Base-by-base conservation (phyloP, 345 rosid species). In the Tarenaya hassleriana region DNA sequence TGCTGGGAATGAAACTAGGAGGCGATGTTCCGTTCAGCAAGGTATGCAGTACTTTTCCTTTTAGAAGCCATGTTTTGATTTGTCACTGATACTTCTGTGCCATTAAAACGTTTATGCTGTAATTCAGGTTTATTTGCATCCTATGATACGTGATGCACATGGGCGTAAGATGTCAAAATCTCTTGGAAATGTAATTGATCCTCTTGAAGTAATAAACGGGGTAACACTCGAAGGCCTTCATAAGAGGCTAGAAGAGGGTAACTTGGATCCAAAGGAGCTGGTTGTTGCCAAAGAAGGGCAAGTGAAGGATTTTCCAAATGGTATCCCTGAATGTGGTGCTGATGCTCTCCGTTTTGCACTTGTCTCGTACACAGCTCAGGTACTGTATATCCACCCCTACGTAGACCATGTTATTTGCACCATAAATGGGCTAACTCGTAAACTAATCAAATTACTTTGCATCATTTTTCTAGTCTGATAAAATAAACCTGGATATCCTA, bases 291-390 rank as follows among this genome's bases (percentile, higher is more conserved):
- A 83, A 75, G 75, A 55, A 29, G 98, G 94, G 42, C 95, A 83
- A 70, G 64, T 49, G 67, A 77, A 70, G 55, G 95, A 92, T 57
- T 92, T 85, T 47, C 96, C 96, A 41, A 71, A 75, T 78, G 98
- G 97, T 61, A 88, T 92, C 31, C 49, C 95, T 60, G 97, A 92
- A 78, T 92, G 98, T 66, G 98, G 98, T 33, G 76, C 98, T 17
- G 98, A 92, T 54, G 98, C 97, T 56, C 97, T 92, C 35, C 94
- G 97, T 19, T 92, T 92, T 77, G 95, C 98, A 0, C 98, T 92
- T 12, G 79, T 92, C 56, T 74, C 88, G 10, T 92, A 92, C 74
- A 85, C 95, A 5, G 94, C 97, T 66, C 97, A 88, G 97, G 98
- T 92, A 67, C 42, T 51, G 41, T 13, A 37, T 3, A 8, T 2